Base-by-base conservation (phyloP, 2,329 filamentous ascomycete species). In the Penicillium sp. region DNA sequence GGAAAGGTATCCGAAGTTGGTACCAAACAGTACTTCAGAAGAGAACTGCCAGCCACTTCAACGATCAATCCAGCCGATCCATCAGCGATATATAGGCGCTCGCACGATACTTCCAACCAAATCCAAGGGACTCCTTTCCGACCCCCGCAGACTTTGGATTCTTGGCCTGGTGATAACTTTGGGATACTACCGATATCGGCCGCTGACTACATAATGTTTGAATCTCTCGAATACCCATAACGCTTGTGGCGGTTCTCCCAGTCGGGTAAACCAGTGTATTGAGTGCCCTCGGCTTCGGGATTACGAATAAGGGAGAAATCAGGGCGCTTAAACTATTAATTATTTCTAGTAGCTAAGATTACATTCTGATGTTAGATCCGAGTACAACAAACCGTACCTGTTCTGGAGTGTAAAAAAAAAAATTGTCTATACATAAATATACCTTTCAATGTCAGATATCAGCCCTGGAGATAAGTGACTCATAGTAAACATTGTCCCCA, bases 401-500 rank as follows among this genome's bases (percentile, higher is more conserved):
- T 29, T 27, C 17, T 27, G 9, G 9, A 44, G 19, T 13, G 9
- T 12, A 39, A 13, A 21, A 1, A 42, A 39, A 21, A 21, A 3
- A 42, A 2, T 4, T n/a, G 10, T 10, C 25, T 25, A 15, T 25
- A 9, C 5, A n/a, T 6, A 25, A 43, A 12, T 2, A n/a, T 29
- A 7, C 17, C 17, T n/a, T 29, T 12, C 25, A 44, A n/a, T 29
- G 25, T 29, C 25, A 21, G 7, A 43, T 36, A 9, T n/a, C 35
- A 6, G 15, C 2, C 12, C 29, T 19, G 36, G 8, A 10, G n/a
- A 17, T 9, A n/a, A n/a, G 36, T 52, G 53, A 57, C 42, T 53
- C 55, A 53, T 48, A 25, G 39, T 35, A 3, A 35, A 35, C 36
- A 29, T 6, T 35, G 53, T 42, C 60, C 60, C 60, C 57, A 61